Evolutionary conservation across 345 rosid species (phyloP), one percentile per base, ranked within the genome.

Genomic region (Dipteronia dyeriana): DNA sequence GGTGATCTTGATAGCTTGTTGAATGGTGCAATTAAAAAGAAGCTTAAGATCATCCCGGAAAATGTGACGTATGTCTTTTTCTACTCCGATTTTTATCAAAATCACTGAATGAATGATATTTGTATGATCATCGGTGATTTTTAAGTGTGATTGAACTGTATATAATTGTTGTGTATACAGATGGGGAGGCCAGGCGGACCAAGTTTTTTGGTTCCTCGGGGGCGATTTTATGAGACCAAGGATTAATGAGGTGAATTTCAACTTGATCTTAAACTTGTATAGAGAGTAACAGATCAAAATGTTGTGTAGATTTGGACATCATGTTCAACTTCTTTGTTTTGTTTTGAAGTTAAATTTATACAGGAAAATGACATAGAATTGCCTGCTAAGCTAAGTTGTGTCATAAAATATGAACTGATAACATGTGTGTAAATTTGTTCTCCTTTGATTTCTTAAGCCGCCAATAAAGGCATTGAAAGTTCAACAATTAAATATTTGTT

Each of bases 211-310:
- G 9, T 64, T 56, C 16, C 29, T 95, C 72, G 71, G n/a, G 2
- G 92, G 86, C 60, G 98, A 92, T 68, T 95, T 95, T 78, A 95
- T 95, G 98, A 91, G 80, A 71, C 94, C 98, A 7, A 88, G 91
- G 68, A 89, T 92, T 64, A 68, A 81, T 19, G 99, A 82, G 88
- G 99, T 95, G 81, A 65, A 26, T 31, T 16, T 19, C 16, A 25
- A 61, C 14, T 25, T 41, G 38, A 31, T 13, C 0, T 13, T 13
- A 7, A 73, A 9, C 31, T 49, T 56, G 12, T 47, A 11, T 12
- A 20, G n/a, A 11, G 1, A 3, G 38, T 3, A 11, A 56, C n/a
- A 14, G 5, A 25, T 31, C 38, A n/a, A 56, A 56, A 56, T 19
- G 61, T 56, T 17, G 61, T 56, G 16, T 49, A 14, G 16, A 11